phyloP scores from a whole-genome alignment of 2,329 filamentous ascomycete species.

The Hortaea werneckii region DNA sequence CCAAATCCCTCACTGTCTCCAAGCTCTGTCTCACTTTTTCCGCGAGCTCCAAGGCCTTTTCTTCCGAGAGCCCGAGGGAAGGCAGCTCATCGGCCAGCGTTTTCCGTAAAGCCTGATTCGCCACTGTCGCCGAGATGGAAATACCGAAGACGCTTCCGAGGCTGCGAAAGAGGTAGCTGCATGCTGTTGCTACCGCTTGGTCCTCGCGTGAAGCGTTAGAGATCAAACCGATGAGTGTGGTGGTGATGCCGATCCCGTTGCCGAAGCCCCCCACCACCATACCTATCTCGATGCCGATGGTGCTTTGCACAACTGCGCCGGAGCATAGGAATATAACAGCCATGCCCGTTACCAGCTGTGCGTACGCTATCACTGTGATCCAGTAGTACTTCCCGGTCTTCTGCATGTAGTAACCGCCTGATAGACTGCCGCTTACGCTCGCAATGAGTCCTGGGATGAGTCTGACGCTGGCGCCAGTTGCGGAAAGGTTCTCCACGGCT shows the following conservation, averaged over 20 bases:
- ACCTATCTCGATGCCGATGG: constrained; percentile 45
- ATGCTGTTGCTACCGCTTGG: constrained; percentile 66
- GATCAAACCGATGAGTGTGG: constrained; percentile 43
- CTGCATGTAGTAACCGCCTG: constrained; percentile 57
- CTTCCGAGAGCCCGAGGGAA: constrained; percentile 35
- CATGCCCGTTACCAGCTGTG: constrained; percentile 44
- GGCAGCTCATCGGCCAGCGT: constrained; percentile 44
- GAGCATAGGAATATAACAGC: constrained; percentile 48
- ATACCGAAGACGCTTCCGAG: constrained; percentile 57
- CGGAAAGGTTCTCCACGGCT: constrained; percentile 54
- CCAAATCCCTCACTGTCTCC: constrained; percentile 55
- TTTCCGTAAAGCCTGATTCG: constrained; percentile 57
- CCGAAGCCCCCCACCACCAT: constrained; percentile 45
- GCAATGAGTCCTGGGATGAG: constrained; percentile 57
- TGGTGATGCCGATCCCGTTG: constrained; percentile 43
- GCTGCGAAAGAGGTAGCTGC: constrained; percentile 70
- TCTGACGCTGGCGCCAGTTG: constrained; percentile 53
- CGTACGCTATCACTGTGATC: constrained; percentile 52
- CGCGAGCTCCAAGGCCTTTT: constrained; percentile 56
- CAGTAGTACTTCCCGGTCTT: constrained; percentile 61
- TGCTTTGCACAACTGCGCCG: constrained; percentile 42
- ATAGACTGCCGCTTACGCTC: constrained; percentile 54
- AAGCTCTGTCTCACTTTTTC: constrained; percentile 59
- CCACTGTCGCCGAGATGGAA: constrained; percentile 58
- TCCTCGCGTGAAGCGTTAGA: constrained; percentile 58